A percentile compares a stretch with the other conserved stretches of the same genome.
These are phyloP conservation scores for Globomyces sp. DNA, from an alignment of 371 early-diverging fungal species.

Conservation along the genomic window DNA sequence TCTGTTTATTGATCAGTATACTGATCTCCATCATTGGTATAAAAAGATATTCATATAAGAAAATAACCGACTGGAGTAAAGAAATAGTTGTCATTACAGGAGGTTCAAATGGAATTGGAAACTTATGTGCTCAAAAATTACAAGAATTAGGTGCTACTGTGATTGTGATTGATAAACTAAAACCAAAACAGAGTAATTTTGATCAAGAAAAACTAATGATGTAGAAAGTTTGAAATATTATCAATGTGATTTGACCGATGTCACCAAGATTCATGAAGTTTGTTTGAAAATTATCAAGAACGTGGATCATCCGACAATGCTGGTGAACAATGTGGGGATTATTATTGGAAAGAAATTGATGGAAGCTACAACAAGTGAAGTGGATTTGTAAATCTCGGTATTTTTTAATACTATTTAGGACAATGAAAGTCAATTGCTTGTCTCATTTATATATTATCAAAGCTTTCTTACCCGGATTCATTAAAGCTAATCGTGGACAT, in stretches of 20 bases:
- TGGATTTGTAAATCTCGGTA: constrained; percentile 20
- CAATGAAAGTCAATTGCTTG: constrained; percentile 54
- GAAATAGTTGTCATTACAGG: constrained; percentile 10
- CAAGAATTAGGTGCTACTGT: constrained; percentile 9
- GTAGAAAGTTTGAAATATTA: constrained; percentile 22
- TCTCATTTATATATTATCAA: constrained; percentile 53
- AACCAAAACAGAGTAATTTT: not conserved
- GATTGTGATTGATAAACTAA: constrained; percentile 4
- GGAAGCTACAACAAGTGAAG: constrained; percentile 46
- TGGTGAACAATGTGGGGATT: constrained; percentile 66
- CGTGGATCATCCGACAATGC: constrained; percentile 54
- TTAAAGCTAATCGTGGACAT: constrained; percentile 54
- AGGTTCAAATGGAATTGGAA: constrained; percentile 17
- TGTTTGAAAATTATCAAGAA: constrained; percentile 44
- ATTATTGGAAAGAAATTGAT: constrained; percentile 45
- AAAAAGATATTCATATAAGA: too few species aligned
- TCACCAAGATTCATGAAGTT: constrained; percentile 44
- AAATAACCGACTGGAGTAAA: not conserved
- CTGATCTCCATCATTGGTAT: too few species aligned
- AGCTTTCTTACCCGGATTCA: constrained; percentile 55
- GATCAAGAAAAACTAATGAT: not conserved
- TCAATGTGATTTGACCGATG: constrained; percentile 57
- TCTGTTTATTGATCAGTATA: too few species aligned
- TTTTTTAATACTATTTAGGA: constrained; percentile 8
- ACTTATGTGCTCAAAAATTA: not conserved